These are phyloP conservation scores for Albatrellus sp. DNA, from an alignment of 1,284 basidiomycete species.

Conservation along the genomic window DNA sequence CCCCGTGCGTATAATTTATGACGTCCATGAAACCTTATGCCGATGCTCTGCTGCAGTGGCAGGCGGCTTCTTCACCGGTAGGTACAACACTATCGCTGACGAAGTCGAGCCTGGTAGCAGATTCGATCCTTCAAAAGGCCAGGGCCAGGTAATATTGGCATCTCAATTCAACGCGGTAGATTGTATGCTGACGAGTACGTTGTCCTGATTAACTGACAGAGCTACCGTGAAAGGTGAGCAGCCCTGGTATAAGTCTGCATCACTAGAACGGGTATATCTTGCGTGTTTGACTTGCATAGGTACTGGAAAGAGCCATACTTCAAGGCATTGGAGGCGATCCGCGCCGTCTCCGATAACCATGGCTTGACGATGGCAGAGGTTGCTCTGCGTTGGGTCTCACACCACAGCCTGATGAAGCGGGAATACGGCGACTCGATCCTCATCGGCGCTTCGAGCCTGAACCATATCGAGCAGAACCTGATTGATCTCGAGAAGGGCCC, in stretches of 20 bases:
- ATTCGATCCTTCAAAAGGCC: slow-evolving; percentile 22
- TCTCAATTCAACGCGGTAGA: neutral
- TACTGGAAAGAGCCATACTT: slow-evolving; percentile 42
- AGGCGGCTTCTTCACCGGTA: slow-evolving; percentile 27
- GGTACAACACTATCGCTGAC: slow-evolving; percentile 18
- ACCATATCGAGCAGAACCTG: slow-evolving; percentile 42
- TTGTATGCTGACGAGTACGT: neutral
- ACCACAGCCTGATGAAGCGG: slow-evolving; percentile 35
- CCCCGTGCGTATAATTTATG: slow-evolving; percentile 20
- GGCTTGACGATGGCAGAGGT: slow-evolving; percentile 34
- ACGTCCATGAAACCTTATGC: neutral
- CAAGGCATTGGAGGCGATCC: slow-evolving; percentile 27
- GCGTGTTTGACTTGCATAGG: slow-evolving; percentile 1
- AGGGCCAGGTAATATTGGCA: slow-evolving; percentile 16
- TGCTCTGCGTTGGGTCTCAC: slow-evolving; percentile 40
- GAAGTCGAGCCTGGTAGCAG: slow-evolving; percentile 24
- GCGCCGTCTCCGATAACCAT: slow-evolving; percentile 26
- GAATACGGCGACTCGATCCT: slow-evolving; percentile 36
- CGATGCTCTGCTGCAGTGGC: slow-evolving; percentile 15
- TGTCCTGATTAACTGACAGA: slow-evolving; percentile 14
- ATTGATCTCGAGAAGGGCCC: slow-evolving; percentile 46
- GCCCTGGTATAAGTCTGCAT: neutral
- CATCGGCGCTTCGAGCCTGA: slow-evolving; percentile 37
- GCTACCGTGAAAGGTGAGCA: slow-evolving; percentile 15
- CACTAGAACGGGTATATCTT: neutral